Evolutionary conservation across 2,329 filamentous ascomycete genomes (phyloP).

Genomic region (Fonsecaea monophora): DNA sequence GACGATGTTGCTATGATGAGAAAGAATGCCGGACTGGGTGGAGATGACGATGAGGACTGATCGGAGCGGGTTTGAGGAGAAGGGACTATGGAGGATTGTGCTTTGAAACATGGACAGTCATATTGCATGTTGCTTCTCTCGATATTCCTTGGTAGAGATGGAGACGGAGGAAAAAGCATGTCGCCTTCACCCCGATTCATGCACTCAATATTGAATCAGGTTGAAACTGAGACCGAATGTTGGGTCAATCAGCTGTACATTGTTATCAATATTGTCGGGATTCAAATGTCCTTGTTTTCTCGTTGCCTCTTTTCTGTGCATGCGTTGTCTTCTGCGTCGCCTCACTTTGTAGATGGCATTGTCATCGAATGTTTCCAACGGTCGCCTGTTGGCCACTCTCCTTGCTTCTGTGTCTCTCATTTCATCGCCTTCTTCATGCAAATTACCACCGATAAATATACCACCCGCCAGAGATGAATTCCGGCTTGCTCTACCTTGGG

Average conservation of each 20-base stretch:
- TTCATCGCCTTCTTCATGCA: no score
- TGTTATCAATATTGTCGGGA: neutral
- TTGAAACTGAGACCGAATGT: no score
- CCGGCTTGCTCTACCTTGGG: no score
- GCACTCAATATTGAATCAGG: neutral
- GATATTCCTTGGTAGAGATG: neutral
- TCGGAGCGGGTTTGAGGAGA: neutral
- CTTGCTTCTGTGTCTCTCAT: no score
- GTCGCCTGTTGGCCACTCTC: neutral
- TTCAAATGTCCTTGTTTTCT: neutral
- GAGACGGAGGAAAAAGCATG: neutral
- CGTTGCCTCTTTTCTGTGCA: neutral
- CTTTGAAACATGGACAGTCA: neutral
- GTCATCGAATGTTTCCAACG: neutral
- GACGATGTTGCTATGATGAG: constrained; percentile 39
- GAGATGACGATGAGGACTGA: constrained; percentile 39
- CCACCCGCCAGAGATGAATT: no score
- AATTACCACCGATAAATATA: no score
- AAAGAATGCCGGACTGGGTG: constrained; percentile 36
- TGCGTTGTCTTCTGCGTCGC: neutral
- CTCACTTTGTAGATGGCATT: neutral
- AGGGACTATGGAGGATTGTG: neutral
- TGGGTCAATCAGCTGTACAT: neutral
- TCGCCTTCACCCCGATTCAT: neutral
- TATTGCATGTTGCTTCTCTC: neutral